Base-by-base conservation (phyloP, 805 yeast genomes). In the Candida sanyiensis region DNA sequence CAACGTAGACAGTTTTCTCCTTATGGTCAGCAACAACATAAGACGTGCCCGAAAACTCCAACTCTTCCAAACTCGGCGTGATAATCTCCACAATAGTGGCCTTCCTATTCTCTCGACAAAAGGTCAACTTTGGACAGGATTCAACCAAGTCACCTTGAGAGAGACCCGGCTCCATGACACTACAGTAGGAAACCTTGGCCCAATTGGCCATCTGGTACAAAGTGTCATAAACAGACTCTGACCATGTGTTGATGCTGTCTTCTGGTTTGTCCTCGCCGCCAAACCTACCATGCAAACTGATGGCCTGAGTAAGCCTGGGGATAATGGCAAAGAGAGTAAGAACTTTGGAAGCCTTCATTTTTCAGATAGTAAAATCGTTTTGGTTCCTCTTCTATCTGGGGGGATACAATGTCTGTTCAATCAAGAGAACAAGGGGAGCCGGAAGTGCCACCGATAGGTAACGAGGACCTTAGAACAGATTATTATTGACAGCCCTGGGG, bases 31-130 rank as follows among this genome's bases (percentile, higher is more conserved):
- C 60, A 7, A 76, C 73, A 18, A 75, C 63, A 49, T 59, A 69
- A 0, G 83, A 85, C 4, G 78, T 64, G 1, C 84, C 81, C 2
- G 61, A 58, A 12, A 70, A 68, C 17, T 70, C 68, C 43, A 64
- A 51, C 11, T 62, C 31, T 5, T 25, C 33, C 12, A 43, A 24
- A 13, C 35, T 29, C 10, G 58, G 54, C 9, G 30, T 35, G n/a
- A 39, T 29, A 10, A 39, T 39, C 5, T 39, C 24, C 2, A 45
- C 23, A n/a, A 52, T 29, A 12, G 32, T n/a, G 5, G 39, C 17
- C 12, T 31, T 28, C 2, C 13, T 13, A 6, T 35, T 17, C 7
- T 47, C 44, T 17, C 23, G 22, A 37, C 57, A 52, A 29, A 38
- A 42, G 7, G 28, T n/a, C 8, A 42, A 26, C 9, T 24, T 35